A percentile compares a stretch with the other conserved stretches of the same genome.
Conservation (phyloP, 2,329 filamentous ascomycete genomes). For the Alternaria tenuissima region DNA sequence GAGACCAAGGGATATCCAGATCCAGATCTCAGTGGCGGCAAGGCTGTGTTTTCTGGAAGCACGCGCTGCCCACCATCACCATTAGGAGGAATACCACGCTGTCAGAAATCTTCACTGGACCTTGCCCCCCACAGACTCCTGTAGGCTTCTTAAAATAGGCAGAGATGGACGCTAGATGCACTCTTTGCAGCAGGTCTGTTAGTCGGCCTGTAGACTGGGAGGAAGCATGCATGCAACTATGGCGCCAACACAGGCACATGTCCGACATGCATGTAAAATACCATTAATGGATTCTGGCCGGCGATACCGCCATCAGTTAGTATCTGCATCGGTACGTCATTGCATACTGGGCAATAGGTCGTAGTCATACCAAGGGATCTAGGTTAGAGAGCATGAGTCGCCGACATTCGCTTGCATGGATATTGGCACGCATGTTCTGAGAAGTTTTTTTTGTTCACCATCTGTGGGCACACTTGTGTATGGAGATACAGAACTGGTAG, state of each 20-base stretch:
- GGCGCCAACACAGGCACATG: slow-evolving; percentile 1
- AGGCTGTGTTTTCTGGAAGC: neutral
- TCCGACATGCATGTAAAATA: neutral
- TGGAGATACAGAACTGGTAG: neutral
- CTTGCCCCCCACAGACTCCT: neutral
- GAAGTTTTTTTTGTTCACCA: neutral
- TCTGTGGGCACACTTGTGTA: neutral
- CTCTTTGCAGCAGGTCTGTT: neutral
- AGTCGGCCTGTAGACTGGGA: neutral
- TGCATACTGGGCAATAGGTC: neutral
- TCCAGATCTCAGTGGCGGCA: neutral
- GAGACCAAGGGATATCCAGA: slow-evolving; percentile 10
- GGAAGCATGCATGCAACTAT: neutral
- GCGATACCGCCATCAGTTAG: neutral
- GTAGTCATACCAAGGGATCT: neutral
- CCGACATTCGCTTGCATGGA: neutral
- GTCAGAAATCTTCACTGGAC: neutral
- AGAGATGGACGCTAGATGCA: neutral
- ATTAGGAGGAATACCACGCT: neutral
- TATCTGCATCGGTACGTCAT: neutral
- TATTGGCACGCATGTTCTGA: neutral
- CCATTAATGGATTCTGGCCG: neutral
- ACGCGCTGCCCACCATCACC: neutral
- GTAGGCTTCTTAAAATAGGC: slow-evolving; percentile 2
- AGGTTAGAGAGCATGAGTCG: neutral